Conservation (phyloP, 495 filamentous ascomycete genomes). For the Penicillium canescens region DNA sequence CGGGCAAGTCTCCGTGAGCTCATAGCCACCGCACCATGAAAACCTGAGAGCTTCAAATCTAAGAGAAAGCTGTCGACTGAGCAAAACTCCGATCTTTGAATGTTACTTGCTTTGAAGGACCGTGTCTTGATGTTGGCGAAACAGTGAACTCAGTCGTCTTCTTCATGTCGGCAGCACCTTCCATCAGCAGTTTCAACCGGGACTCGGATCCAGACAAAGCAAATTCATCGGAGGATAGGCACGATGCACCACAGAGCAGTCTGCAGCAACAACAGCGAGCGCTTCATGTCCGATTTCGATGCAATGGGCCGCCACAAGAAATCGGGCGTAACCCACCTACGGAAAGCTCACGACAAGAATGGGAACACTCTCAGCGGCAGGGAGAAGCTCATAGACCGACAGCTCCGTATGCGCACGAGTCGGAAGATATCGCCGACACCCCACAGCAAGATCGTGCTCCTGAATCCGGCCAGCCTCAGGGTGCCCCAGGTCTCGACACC, state of each 20-base stretch:
- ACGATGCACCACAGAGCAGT: not conserved
- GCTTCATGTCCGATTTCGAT: slow-evolving; percentile 23
- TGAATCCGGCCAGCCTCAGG: not conserved
- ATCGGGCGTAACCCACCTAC: not conserved
- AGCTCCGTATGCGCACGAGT: slow-evolving; percentile 16
- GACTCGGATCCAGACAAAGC: slow-evolving; percentile 1
- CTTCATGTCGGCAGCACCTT: slow-evolving; percentile 1
- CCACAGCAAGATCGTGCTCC: slow-evolving; percentile 11
- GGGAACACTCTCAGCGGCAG: slow-evolving; percentile 7
- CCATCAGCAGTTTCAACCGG: not conserved
- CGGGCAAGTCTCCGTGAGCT: slow-evolving; percentile 17
- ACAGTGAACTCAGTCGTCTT: not conserved
- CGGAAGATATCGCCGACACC: slow-evolving; percentile 17
- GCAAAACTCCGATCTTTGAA: no score
- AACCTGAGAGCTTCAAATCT: not conserved
- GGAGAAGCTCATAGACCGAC: slow-evolving; percentile 12
- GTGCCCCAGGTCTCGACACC: not conserved
- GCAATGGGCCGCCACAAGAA: not conserved
- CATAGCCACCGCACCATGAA: not conserved
- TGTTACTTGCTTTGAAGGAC: no score
- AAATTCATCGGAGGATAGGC: not conserved
- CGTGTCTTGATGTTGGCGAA: slow-evolving; percentile 3
- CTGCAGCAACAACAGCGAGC: not conserved
- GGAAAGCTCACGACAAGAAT: slow-evolving; percentile 6
- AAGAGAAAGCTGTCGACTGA: no score